A percentile compares a stretch with the other conserved stretches of the same genome.
Conservation (phyloP, 1,284 basidiomycete genomes). For the Cryptococcus hybrid region DNA sequence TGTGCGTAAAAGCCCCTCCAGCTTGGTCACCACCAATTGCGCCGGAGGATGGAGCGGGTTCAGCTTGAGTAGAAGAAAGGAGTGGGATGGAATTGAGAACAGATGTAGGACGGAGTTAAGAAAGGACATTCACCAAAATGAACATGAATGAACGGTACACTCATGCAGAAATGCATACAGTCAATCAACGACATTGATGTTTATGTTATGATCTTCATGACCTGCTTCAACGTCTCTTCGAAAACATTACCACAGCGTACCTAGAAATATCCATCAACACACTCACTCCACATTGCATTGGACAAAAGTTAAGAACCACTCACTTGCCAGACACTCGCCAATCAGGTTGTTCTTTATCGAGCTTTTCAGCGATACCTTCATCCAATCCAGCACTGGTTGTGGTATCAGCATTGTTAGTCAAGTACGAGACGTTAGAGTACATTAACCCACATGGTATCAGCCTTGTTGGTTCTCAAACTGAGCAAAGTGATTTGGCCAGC, state of each 20-base stretch:
- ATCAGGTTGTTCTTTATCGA: conserved; percentile 35
- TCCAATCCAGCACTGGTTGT: conserved; percentile 37
- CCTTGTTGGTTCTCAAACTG: conserved; percentile 90
- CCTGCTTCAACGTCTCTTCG: conserved; percentile 3
- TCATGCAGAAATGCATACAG: too few species aligned
- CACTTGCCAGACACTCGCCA: conserved; percentile 50
- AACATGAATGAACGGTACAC: too few species aligned
- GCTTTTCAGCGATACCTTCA: conserved; percentile 36
- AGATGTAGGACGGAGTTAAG: too few species aligned
- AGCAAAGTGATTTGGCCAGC: conserved; percentile 76
- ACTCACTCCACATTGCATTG: background rate
- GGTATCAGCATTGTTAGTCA: background rate
- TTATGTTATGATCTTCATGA: too few species aligned
- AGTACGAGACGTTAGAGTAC: background rate
- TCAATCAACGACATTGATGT: too few species aligned
- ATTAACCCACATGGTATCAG: conserved; percentile 69
- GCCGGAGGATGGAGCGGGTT: too few species aligned
- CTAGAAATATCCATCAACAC: too few species aligned
- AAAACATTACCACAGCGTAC: conserved; percentile 42
- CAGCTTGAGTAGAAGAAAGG: too few species aligned
- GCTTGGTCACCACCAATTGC: background rate
- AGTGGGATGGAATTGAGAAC: background rate
- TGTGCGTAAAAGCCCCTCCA: background rate
- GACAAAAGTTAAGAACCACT: conserved; percentile 11
- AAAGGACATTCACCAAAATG: too few species aligned